phyloP scores from a whole-genome alignment of 169 alveolate genomes.

The Cryptosporidium parvum region DNA sequence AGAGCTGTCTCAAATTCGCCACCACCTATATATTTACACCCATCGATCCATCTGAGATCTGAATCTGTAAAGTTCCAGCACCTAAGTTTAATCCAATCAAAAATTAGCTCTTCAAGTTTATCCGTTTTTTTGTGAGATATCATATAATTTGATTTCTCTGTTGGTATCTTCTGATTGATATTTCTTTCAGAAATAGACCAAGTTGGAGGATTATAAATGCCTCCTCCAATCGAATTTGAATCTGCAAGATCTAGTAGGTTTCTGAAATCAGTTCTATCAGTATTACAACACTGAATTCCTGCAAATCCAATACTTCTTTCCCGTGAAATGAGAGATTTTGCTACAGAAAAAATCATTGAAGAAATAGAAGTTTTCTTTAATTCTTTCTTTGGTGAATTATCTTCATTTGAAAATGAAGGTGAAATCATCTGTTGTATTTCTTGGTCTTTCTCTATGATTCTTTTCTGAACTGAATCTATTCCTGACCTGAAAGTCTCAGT shows the following conservation, averaged over 20 bases:
- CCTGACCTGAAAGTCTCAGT: not conserved
- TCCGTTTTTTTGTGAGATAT: slow-evolving; percentile 12
- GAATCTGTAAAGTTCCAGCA: slow-evolving; percentile 68
- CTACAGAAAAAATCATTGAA: slow-evolving; percentile 11
- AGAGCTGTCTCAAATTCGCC: slow-evolving; percentile 57
- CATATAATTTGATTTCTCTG: not conserved
- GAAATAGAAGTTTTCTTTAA: not conserved
- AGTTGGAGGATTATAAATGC: slow-evolving; percentile 9
- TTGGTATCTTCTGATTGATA: not conserved
- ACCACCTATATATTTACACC: slow-evolving; percentile 45
- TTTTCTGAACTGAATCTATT: not conserved
- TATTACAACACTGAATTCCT: slow-evolving; percentile 66
- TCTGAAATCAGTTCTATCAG: slow-evolving; percentile 58
- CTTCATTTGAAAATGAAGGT: not conserved
- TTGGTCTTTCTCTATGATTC: not conserved
- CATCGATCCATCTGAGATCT: slow-evolving; percentile 72
- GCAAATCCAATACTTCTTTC: not conserved
- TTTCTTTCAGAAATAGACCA: not conserved
- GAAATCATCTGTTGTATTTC: not conserved
- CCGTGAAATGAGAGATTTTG: slow-evolving; percentile 1
- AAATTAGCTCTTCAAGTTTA: slow-evolving; percentile 35
- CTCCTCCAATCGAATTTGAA: not conserved
- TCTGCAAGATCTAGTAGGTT: slow-evolving; percentile 69
- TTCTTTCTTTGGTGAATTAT: not conserved
- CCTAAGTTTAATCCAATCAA: slow-evolving; percentile 70